Evolutionary conservation across 805 yeast species (phyloP), one percentile per base, ranked within the genome.

Genomic region (Kodamaea hsintzibuensis): DNA sequence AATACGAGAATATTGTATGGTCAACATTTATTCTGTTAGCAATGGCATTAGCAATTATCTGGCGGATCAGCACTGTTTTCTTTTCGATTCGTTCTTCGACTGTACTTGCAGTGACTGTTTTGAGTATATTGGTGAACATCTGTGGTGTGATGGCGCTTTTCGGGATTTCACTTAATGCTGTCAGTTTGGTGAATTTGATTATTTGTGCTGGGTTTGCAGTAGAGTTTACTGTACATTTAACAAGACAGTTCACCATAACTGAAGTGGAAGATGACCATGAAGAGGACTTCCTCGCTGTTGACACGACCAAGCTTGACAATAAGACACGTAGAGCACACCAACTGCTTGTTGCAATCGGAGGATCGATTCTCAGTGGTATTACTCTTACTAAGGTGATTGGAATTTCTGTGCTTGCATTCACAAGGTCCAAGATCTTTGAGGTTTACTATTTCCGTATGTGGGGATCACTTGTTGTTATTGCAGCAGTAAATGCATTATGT

Each of bases 381-480:
- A 88, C 96, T 2, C 65, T 91, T 59, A 95, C 98, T 0, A 93
- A 93, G 65, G 71, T 93, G 18, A 85, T 95, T 60, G 99, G 99
- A 1, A 91, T 93, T 1, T 69, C 79, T 22, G 96, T 93, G 9
- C 73, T 93, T 39, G 96, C 96, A 4, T 91, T 92, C 67, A 90
- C 98, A 0, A 76, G 82, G 57, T 89, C 97, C 16, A 85, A 88
- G 67, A 92, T 93, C 30, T 95, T 93, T 69, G 96, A 91, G 60
- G 82, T 93, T 1, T 93, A 90, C 69, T 93, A 95, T 68, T 93
- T 93, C 77, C 75, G 96, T 56, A 92, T 93, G 97, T 93, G 98
- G 98, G 71, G 89, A 10, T 77, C 91, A 0, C 76, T 93, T 55
- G 86, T 93, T 7, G 57, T 88, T 1, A 74, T 89, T 53, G 97